Evolutionary conservation across 2,329 filamentous ascomycete species (phyloP), one percentile per base, ranked within the genome.

Genomic region (Stromatinia cepivora): DNA sequence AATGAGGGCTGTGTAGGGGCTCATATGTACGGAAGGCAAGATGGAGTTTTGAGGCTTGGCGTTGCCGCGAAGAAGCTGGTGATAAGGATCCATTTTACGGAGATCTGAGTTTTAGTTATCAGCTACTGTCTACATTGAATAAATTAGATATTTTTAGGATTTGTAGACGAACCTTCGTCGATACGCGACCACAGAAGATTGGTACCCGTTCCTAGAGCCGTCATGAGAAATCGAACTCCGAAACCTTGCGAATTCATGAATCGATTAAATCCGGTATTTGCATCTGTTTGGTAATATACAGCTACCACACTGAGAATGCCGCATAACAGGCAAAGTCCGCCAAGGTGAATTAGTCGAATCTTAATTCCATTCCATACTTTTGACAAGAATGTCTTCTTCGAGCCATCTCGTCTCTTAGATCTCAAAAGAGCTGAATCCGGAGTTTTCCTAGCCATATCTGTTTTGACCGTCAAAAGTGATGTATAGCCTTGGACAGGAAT

Each of bases 1-100:
- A 72, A 79, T 77, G 70, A 86, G 70, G 0, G 82, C 83, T 0
- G 80, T 81, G 50, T 85, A 82, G 4, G 81, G 80, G 68, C 85
- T 84, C 0, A 81, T 82, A 1, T 80, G 79, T 0, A 81, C 79
- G 0, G 79, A 80, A 22, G 83, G 73, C 10, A 83, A 76, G 22
- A 84, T 80, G 7, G 81, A 81, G 17, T 79, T 77, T 31, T 79
- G 79, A 54, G 80, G 78, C 4, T 75, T 78, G 2, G 73, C 58
- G 3, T 46, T 73, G 34, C 69, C 67, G 22, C 48, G 50, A 20
- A 72, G 61, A 72, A 85, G 81, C 54, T 81, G 77, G 31, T 80
- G 78, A 71, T 82, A 84, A 1, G 84, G 50, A 17, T 56, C 50
- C n/a, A 56, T 52, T 42, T 34, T 57, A 20, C 50, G 36, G 36